Percentiles rank a stretch among this genome's conserved stretches.
Evolutionary conservation across 192 early-diverging fungal genomes (phyloP).

Genomic region (Coemansia reversa): DNA sequence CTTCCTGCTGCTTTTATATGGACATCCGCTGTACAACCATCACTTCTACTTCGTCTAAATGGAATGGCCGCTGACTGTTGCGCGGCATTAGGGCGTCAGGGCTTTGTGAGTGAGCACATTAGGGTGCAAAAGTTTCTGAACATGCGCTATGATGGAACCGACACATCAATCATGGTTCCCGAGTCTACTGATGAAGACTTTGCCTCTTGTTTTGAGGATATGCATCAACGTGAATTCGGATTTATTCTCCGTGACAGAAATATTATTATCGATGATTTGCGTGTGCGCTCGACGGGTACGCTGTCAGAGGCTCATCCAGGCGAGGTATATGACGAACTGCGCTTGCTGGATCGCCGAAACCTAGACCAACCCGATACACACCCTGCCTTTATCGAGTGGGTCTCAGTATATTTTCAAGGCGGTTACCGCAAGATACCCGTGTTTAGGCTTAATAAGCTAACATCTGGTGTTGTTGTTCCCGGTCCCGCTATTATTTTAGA

Average conservation of each 20-base stretch:
- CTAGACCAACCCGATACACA: conserved; percentile 9
- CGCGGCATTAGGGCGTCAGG: conserved; percentile 63
- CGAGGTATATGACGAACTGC: conserved; percentile 58
- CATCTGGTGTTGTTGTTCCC: conserved; percentile 63
- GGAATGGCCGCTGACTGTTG: conserved; percentile 52
- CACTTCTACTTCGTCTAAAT: conserved; percentile 57
- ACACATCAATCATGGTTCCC: conserved; percentile 87
- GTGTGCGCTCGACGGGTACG: conserved; percentile 80
- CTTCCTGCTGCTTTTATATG: conserved; percentile 68
- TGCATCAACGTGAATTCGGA: conserved; percentile 93
- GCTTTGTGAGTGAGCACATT: conserved; percentile 62
- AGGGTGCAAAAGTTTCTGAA: conserved; percentile 73
- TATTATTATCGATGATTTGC: conserved; percentile 88
- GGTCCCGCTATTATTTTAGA: conserved; percentile 95
- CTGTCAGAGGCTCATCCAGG: conserved; percentile 13
- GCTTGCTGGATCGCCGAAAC: not conserved
- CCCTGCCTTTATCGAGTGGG: conserved; percentile 42
- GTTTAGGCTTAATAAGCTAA: conserved; percentile 63
- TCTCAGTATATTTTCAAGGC: conserved; percentile 80
- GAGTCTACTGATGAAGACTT: conserved; percentile 64
- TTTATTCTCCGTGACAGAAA: conserved; percentile 81
- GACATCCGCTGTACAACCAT: conserved; percentile 32
- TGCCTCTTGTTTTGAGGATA: conserved; percentile 61
- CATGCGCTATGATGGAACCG: conserved; percentile 91
- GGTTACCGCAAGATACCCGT: conserved; percentile 68